phyloP scores from a whole-genome alignment of 2,329 filamentous ascomycete species.

The Aureobasidium sp. region DNA sequence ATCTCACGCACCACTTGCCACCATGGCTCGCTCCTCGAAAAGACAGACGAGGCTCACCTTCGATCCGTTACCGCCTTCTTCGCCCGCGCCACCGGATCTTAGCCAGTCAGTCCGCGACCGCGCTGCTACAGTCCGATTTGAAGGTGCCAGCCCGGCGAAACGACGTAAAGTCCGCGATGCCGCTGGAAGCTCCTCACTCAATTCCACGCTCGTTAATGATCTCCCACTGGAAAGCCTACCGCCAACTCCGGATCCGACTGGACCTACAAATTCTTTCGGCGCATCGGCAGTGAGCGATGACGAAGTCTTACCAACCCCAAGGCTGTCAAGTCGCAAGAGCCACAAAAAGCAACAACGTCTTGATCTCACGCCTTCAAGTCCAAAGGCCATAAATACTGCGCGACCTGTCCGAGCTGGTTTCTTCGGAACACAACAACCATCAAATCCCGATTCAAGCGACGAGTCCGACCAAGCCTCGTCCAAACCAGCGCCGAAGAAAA shows the following conservation, averaged over 20 bases:
- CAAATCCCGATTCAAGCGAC: conserved; percentile 3
- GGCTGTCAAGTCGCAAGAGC: conserved; percentile 20
- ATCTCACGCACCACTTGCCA: background rate
- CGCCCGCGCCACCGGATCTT: conserved; percentile 30
- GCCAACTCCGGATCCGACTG: conserved; percentile 24
- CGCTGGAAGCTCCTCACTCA: background rate
- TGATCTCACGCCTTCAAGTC: conserved; percentile 18
- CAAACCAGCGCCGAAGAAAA: background rate
- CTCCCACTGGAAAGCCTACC: conserved; percentile 15
- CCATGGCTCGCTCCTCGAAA: conserved; percentile 20
- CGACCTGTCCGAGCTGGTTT: conserved; percentile 22
- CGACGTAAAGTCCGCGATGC: conserved; percentile 22
- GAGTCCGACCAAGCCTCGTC: conserved; percentile 1
- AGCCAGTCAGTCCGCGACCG: conserved; percentile 29
- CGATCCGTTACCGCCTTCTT: conserved; percentile 36
- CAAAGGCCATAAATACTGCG: conserved; percentile 10
- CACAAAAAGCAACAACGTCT: conserved; percentile 29
- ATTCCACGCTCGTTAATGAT: background rate
- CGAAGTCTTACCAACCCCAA: conserved; percentile 22
- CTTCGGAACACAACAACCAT: conserved; percentile 23
- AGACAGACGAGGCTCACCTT: conserved; percentile 40
- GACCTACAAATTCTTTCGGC: conserved; percentile 18
- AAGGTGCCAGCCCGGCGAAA: conserved; percentile 25
- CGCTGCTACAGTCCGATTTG: conserved; percentile 30
- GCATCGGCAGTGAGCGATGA: conserved; percentile 22